Conservation (phyloP, 2,329 filamentous ascomycete genomes). For the Colletotrichum brevisporum region DNA sequence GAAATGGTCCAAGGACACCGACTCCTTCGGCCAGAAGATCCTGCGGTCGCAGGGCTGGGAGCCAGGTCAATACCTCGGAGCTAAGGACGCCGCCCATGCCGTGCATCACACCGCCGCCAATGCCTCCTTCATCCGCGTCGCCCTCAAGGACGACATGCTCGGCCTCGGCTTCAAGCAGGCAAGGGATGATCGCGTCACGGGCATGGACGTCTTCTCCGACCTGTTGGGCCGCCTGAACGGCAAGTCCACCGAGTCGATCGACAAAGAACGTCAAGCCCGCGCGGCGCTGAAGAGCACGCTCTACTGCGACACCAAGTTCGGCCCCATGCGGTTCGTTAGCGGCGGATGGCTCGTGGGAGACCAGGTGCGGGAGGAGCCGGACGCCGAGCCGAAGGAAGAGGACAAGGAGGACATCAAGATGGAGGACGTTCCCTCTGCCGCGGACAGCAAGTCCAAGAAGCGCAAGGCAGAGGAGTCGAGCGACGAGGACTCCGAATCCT, state of each 20-base stretch:
- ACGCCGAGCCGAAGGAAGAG: slow-evolving; percentile 47
- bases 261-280: slow-evolving; percentile 77
- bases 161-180: slow-evolving; percentile 88
- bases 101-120: slow-evolving; percentile 84
- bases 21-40: slow-evolving; percentile 90
- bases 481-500: slow-evolving; percentile 45
- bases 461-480: slow-evolving; percentile 59
- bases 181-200: slow-evolving; percentile 83
- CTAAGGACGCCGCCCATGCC: slow-evolving; percentile 80
- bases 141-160: slow-evolving; percentile 90
- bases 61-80: slow-evolving; percentile 86
- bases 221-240: slow-evolving; percentile 92
- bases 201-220: slow-evolving; percentile 88
- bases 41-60: slow-evolving; percentile 92
- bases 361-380: slow-evolving; percentile 63
- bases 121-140: slow-evolving; percentile 86
- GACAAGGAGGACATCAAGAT: slow-evolving; percentile 43
- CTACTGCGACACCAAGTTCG: slow-evolving; percentile 83
- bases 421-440: slow-evolving; percentile 43
- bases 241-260: slow-evolving; percentile 80
- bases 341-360: slow-evolving; percentile 80
- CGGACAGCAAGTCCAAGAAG: slow-evolving; percentile 64
- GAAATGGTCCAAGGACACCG: slow-evolving; percentile 87
- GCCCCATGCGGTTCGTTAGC: slow-evolving; percentile 86
- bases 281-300: slow-evolving; percentile 79